Evolutionary conservation across 1,284 basidiomycete genomes (phyloP).

Genomic region (Ganoderma multipileum): DNA sequence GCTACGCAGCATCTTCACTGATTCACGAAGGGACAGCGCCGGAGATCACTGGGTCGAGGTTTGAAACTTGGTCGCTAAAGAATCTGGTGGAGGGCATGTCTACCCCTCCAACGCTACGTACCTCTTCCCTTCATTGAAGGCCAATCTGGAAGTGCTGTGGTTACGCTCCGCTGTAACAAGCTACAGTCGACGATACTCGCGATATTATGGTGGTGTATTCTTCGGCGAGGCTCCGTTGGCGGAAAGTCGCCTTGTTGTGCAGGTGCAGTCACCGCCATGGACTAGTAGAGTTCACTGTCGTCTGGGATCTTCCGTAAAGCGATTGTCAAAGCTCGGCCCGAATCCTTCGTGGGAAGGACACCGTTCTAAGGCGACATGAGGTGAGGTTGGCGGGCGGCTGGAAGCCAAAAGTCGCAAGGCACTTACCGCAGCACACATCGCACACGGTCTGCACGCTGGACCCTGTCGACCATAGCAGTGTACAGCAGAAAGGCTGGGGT

Average conservation of each 20-base stretch:
- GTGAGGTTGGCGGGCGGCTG: neutral
- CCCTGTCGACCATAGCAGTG: neutral
- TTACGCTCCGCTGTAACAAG: neutral
- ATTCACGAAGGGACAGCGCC: neutral
- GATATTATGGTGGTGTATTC: neutral
- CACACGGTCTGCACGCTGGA: neutral
- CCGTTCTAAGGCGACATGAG: neutral
- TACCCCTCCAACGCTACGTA: neutral
- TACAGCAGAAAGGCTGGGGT: neutral
- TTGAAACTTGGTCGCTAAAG: neutral
- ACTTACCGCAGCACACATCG: neutral
- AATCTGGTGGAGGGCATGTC: neutral
- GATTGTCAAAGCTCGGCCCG: neutral
- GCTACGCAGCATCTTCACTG: neutral
- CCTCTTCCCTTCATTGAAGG: neutral
- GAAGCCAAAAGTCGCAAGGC: neutral
- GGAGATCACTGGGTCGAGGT: neutral
- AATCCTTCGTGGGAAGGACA: neutral
- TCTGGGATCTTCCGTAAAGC: neutral
- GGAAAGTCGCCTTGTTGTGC: no score
- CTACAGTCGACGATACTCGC: neutral
- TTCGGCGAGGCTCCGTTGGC: neutral
- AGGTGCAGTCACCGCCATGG: neutral
- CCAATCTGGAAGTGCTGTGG: no score
- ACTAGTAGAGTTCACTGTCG: neutral